A percentile compares a stretch with the other conserved stretches of the same genome.
Conservation (phyloP, 352 stramenopile genomes). For the Globisporangium uncinulatum region DNA sequence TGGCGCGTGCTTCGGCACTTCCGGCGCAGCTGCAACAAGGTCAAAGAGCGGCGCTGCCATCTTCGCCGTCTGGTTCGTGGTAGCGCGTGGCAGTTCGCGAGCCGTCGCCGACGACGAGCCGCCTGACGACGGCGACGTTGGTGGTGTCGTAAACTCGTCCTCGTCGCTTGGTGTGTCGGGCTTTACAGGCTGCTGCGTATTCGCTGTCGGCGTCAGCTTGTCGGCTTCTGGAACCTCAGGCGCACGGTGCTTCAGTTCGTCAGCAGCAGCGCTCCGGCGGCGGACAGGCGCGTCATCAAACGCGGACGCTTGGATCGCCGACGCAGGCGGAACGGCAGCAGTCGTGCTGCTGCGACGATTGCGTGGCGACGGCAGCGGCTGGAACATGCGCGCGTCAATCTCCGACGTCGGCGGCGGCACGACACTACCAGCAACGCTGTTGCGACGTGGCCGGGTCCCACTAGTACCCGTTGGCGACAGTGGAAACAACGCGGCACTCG, state of each 20-base stretch:
- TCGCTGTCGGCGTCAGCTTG: not conserved
- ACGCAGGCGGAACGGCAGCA: conserved; percentile 31
- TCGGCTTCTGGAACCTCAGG: not conserved
- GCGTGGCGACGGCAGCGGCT: conserved; percentile 2
- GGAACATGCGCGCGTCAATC: conserved; percentile 19
- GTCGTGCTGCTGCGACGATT: conserved; percentile 3
- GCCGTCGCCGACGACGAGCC: not conserved
- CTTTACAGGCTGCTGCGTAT: conserved; percentile 1
- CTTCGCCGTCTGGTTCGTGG: not conserved
- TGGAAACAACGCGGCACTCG: conserved; percentile 17
- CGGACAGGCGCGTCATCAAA: conserved; percentile 28
- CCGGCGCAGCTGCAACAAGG: not conserved
- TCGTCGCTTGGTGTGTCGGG: conserved; percentile 9
- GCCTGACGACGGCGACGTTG: conserved; percentile 12
- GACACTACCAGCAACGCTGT: not conserved
- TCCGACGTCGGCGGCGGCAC: conserved; percentile 15
- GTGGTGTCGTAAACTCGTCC: conserved; percentile 9
- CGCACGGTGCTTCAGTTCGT: conserved; percentile 5
- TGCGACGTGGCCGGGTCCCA: not conserved
- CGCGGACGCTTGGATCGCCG: conserved; percentile 39
- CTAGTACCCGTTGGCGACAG: conserved; percentile 6
- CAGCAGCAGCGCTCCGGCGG: conserved; percentile 17
- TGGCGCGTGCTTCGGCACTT: not conserved
- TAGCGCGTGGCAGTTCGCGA: too few relatives aligned
- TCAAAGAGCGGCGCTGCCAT: not conserved